Percentiles rank a stretch among this genome's conserved stretches.
Conservation (phyloP, 495 filamentous ascomycete species). For the Penicillium desertorum region DNA sequence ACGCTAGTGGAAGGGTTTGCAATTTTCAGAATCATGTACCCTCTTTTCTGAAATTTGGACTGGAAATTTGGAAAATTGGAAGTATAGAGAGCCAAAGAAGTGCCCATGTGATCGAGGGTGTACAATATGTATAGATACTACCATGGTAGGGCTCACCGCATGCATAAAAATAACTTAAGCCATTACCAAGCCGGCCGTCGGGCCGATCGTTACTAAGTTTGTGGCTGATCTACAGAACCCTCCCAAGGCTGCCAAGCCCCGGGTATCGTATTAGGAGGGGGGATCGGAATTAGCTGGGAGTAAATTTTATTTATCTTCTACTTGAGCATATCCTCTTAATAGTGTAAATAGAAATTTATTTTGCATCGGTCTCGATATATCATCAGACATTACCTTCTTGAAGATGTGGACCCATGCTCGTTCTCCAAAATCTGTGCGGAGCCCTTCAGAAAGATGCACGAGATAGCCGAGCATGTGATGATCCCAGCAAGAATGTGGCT, state of each 20-base stretch:
- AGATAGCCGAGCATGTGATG: conserved; percentile 35
- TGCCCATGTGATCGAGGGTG: not conserved
- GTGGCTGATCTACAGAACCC: conserved; percentile 14
- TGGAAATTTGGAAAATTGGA: not conserved
- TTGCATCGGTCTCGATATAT: not conserved
- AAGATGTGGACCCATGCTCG: not conserved
- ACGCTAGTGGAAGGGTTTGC: not conserved
- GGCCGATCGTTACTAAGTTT: conserved; percentile 12
- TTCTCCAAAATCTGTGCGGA: conserved; percentile 15
- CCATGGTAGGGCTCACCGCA: conserved; percentile 4
- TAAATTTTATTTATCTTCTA: not conserved
- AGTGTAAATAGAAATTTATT: not conserved
- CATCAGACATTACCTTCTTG: not conserved
- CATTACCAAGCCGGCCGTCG: conserved; percentile 8
- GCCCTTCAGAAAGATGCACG: conserved; percentile 18
- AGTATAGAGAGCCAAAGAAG: not conserved
- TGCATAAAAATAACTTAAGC: conserved; percentile 7
- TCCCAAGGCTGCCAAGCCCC: conserved; percentile 6
- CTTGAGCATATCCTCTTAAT: not conserved
- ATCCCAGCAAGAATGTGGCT: conserved; percentile 9
- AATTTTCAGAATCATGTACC: not conserved
- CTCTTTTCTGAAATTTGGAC: not conserved
- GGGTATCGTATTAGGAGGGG: conserved; percentile 18
- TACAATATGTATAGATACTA: not conserved
- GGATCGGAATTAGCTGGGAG: conserved; percentile 12